phyloP scores from a whole-genome alignment of 257 asterid species.

The Ajuga chamaepitys region DNA sequence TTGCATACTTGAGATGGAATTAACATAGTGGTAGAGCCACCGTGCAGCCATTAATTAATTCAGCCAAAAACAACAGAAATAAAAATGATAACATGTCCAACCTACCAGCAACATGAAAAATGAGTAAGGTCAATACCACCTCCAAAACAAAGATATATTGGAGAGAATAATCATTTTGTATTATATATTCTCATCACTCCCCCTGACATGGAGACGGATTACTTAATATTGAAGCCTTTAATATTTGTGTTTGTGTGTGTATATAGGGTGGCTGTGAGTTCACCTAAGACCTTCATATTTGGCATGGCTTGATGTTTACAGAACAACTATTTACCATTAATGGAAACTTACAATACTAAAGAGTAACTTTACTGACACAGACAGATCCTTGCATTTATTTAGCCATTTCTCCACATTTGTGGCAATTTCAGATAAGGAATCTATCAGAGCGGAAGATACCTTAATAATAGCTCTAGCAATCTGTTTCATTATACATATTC shows the following conservation, averaged over 20 bases:
- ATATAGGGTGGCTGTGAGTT: background rate
- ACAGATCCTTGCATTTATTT: background rate
- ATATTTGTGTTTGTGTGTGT: background rate
- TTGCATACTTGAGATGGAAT: background rate
- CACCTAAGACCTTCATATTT: background rate
- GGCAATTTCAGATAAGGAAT: conserved; percentile 7
- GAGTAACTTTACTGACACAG: background rate
- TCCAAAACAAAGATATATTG: conserved; percentile 3
- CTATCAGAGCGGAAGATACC: background rate
- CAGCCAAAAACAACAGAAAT: background rate
- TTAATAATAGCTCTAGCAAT: conserved; percentile 2
- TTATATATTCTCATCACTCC: background rate
- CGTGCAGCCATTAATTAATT: background rate
- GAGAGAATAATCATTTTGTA: background rate
- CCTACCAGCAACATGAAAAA: conserved; percentile 1
- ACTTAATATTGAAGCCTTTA: background rate
- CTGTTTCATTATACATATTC: background rate
- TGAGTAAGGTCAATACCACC: background rate
- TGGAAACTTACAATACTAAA: background rate
- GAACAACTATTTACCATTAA: background rate
- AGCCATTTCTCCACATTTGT: background rate
- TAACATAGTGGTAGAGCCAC: background rate
- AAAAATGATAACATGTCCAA: background rate
- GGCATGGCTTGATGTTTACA: background rate
- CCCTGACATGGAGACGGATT: background rate